phyloP scores from a whole-genome alignment of 495 filamentous ascomycete species.

The Podospora pseudopauciseta region DNA sequence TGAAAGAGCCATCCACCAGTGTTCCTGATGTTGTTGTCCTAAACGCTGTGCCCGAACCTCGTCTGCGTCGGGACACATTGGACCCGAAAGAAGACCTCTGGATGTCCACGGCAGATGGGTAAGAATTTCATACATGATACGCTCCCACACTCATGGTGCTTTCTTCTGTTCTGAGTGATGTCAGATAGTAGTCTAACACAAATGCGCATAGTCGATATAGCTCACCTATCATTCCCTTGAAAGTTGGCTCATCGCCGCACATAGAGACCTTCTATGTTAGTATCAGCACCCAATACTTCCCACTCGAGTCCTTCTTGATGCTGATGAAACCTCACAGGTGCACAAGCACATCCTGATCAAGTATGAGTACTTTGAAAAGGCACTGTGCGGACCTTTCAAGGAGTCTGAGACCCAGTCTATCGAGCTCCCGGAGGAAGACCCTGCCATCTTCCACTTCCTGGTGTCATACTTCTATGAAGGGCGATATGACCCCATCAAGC shows the following conservation, averaged over 20 bases:
- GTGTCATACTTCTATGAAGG: conserved; percentile 49
- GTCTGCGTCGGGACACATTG: conserved; percentile 23
- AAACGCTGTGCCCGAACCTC: conserved; percentile 26
- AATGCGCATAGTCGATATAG: conserved; percentile 35
- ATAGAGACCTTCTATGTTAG: conserved; percentile 41
- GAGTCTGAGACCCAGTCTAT: conserved; percentile 42
- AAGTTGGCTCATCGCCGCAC: conserved; percentile 36
- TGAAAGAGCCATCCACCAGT: conserved; percentile 38
- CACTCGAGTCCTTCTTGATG: not conserved
- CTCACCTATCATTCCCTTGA: conserved; percentile 41
- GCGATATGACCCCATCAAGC: conserved; percentile 43
- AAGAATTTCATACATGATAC: conserved; percentile 25
- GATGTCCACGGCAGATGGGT: conserved; percentile 46
- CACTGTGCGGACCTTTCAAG: conserved; percentile 40
- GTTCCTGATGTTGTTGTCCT: conserved; percentile 40
- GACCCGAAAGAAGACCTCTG: conserved; percentile 47
- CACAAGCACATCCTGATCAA: conserved; percentile 43
- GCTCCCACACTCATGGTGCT: not conserved
- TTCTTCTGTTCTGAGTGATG: conserved; percentile 3
- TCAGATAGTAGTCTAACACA: conserved; percentile 1
- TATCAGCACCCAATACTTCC: not conserved
- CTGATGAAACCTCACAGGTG: conserved; percentile 24
- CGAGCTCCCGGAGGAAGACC: conserved; percentile 47
- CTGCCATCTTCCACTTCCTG: conserved; percentile 48
- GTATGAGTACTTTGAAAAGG: conserved; percentile 44